Conservation (phyloP, 169 alveolate species). For the Eimeria falciformis region DNA sequence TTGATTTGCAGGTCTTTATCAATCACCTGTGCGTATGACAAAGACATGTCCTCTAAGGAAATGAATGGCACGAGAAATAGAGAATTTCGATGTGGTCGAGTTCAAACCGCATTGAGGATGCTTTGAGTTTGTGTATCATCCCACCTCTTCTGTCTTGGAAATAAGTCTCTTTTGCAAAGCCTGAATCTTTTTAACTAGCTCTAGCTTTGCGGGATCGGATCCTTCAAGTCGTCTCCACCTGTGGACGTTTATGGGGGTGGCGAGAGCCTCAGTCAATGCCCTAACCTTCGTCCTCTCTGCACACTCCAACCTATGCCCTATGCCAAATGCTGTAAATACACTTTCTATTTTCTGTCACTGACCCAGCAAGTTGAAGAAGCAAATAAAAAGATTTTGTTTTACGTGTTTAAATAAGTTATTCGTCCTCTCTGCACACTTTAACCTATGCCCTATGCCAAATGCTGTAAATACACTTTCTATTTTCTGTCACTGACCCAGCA, state of each 20-base stretch:
- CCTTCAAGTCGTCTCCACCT: constrained; percentile 95
- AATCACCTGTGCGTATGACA: constrained; percentile 78
- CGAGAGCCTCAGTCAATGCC: constrained; percentile 94
- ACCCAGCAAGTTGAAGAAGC: too few relatives aligned
- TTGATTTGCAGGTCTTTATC: constrained; percentile 92
- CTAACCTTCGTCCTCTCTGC: constrained; percentile 93
- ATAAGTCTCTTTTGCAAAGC: constrained; percentile 94
- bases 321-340: too few relatives aligned
- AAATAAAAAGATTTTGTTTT: too few relatives aligned
- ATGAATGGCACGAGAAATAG: background rate
- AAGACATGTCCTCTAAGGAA: background rate
- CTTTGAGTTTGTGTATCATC: background rate
- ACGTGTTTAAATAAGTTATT: too few relatives aligned
- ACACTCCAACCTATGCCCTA: too few relatives aligned
- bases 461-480: too few relatives aligned
- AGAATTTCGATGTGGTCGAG: background rate
- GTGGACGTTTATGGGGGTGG: constrained; percentile 95
- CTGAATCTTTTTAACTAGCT: constrained; percentile 92
- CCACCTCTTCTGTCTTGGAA: constrained; percentile 95
- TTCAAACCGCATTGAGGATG: background rate
- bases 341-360: too few relatives aligned
- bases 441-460: too few relatives aligned
- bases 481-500: too few relatives aligned
- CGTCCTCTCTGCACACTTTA: constrained; percentile 85
- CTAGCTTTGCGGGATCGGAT: constrained; percentile 94